Evolutionary conservation across 176 grass and related monocot genomes (phyloP), one percentile per base, ranked within the genome.

Genomic region (Hordeum marinum): DNA sequence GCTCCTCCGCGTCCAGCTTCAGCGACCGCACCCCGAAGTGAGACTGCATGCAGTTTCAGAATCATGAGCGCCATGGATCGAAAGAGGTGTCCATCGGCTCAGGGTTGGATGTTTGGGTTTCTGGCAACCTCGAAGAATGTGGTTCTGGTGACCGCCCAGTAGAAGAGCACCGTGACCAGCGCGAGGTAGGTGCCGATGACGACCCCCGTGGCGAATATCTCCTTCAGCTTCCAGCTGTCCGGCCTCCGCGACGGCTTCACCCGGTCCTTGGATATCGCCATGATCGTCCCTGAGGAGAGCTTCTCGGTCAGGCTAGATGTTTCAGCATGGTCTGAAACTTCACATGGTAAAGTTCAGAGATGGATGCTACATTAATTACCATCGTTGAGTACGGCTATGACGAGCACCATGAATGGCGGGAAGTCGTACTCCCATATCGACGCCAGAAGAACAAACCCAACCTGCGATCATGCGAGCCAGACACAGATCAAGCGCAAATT

Each of bases 401-500:
- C 80, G 18, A 97, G 78, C 76, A 97, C 92, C 92, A 97, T 97
- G 48, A 97, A 97, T 9, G 95, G 92, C 63, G 95, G 95, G 81
- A 97, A 97, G 36, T 97, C 92, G 26, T 91, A 97, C 74, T 94
- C 79, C 95, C 92, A 97, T 55, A 97, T 90, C 41, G 86, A 84
- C 29, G 92, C 90, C 50, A 97, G 86, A 54, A 97, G 90, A 72
- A 86, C 81, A 86, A 97, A 97, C 9, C 95, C 95, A 72, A 97
- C 79, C 90, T 94, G 88, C 45, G 81, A 43, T 1, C 77, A 6
- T 7, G 42, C 13, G 78, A 76, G 55, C 83, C 83, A 50, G 9
- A 65, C 29, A 2, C 29, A 2, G 29, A 29, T 29, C 2, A 29
- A 29, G 29, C 29, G 29, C 29, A 29, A 29, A 29, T 29, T 29